Percentiles rank a stretch among this genome's conserved stretches.
These are phyloP conservation scores for Citrullus mucosospermus DNA, from an alignment of 306 rosid genomes.

Conservation along the genomic window DNA sequence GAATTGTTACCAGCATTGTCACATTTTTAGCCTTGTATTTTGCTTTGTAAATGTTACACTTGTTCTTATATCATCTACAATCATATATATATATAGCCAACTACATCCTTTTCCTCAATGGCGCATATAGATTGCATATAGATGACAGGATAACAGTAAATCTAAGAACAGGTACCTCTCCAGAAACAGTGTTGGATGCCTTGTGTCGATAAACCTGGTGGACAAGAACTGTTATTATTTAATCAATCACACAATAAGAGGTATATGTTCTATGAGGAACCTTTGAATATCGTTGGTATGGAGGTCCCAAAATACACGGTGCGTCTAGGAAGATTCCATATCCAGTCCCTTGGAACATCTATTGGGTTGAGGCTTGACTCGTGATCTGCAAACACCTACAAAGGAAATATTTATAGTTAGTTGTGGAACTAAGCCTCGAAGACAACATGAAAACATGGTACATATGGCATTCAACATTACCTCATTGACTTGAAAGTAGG, in stretches of 20 bases:
- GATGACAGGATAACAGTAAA: neutral
- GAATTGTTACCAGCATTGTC: neutral
- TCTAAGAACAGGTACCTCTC: constrained; percentile 12
- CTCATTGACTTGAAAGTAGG: constrained; percentile 97
- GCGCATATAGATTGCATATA: neutral
- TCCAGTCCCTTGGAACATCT: constrained; percentile 34
- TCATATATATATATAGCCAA: neutral
- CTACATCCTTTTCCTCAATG: neutral
- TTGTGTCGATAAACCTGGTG: constrained; percentile 16
- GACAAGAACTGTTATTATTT: neutral
- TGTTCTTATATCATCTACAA: neutral
- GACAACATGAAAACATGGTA: neutral
- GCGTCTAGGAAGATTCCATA: constrained; percentile 40
- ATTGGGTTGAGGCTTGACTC: constrained; percentile 39
- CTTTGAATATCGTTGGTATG: constrained; percentile 28
- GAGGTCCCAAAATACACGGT: constrained; percentile 49
- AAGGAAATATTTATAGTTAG: constrained; percentile 9
- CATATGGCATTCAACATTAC: constrained; percentile 21
- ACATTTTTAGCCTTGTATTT: neutral
- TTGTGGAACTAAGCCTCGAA: constrained; percentile 8
- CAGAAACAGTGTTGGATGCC: constrained; percentile 20
- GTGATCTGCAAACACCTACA: constrained; percentile 39
- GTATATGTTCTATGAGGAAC: neutral
- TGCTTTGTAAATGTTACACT: neutral
- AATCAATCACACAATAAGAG: neutral